phyloP scores from a whole-genome alignment of 805 yeast genomes.

The Lipomyces sp. region DNA sequence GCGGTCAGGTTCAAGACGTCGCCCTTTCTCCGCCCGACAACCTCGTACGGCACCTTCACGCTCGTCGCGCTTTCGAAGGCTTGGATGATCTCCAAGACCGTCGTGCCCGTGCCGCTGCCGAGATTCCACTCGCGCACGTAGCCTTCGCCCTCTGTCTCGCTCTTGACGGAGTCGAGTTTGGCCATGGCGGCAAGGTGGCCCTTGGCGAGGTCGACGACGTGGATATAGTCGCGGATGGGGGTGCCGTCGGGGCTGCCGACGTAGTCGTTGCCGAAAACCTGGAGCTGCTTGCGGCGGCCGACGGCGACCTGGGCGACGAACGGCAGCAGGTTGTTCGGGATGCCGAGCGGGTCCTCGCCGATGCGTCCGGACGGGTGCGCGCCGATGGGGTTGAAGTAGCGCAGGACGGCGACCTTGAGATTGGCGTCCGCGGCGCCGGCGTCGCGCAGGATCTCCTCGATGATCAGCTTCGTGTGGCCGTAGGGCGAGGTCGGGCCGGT shows the following conservation, averaged over 20 bases:
- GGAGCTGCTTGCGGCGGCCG: constrained; percentile 62
- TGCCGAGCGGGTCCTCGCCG: constrained; percentile 78
- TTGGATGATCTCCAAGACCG: constrained; percentile 66
- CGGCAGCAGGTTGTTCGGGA: constrained; percentile 74
- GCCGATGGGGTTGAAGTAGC: constrained; percentile 83
- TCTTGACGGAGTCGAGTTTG: constrained; percentile 45
- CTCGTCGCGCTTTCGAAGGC: constrained; percentile 68
- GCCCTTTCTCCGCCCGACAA: constrained; percentile 67
- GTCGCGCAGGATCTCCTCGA: constrained; percentile 61
- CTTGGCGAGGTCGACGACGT: constrained; percentile 72
- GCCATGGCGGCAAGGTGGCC: constrained; percentile 73
- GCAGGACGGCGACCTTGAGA: constrained; percentile 52
- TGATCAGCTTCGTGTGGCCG: constrained; percentile 65
- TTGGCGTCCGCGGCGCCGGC: constrained; percentile 42
- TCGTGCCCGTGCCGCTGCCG: constrained; percentile 77
- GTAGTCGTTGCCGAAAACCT: constrained; percentile 71
- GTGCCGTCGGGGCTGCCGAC: constrained; percentile 66
- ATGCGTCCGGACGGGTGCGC: constrained; percentile 78
- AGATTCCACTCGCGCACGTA: constrained; percentile 75
- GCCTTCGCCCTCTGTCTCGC: constrained; percentile 39
- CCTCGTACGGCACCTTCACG: constrained; percentile 57
- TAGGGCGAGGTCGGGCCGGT: constrained; percentile 74
- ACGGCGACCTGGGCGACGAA: constrained; percentile 74
- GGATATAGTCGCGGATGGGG: constrained; percentile 77
- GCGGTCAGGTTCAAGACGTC: constrained; percentile 77